Percentiles rank a stretch among this genome's conserved stretches.
Evolutionary conservation across 768 basidiomycete species (phyloP).

Genomic region (Macrolepiota dolichaula): DNA sequence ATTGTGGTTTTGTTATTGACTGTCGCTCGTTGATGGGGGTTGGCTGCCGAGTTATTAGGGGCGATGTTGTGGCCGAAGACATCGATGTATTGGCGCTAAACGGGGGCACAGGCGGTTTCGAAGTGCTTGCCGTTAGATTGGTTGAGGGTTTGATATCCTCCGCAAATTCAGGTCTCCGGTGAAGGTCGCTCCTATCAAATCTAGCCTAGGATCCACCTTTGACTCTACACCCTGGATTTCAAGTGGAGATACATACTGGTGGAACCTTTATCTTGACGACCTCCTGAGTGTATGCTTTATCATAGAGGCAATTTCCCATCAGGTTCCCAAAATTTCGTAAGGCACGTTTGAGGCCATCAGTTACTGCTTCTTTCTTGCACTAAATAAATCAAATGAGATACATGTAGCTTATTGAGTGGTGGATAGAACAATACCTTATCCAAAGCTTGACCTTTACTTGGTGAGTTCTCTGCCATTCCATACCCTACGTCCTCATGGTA

Average conservation of each 20-base stretch:
- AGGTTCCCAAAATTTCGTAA: conserved; percentile 92
- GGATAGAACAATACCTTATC: conserved; percentile 70
- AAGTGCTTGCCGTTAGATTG: conserved; percentile 8
- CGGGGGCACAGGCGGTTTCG: background rate
- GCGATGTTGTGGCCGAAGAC: conserved; percentile 4
- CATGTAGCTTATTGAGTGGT: background rate
- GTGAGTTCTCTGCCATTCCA: conserved; percentile 81
- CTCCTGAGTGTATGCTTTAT: conserved; percentile 84
- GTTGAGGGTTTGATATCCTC: conserved; percentile 32
- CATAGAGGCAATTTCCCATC: conserved; percentile 96
- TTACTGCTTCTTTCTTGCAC: conserved; percentile 99
- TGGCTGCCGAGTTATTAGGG: background rate
- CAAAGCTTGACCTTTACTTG: conserved; percentile 78
- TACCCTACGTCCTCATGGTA: conserved; percentile 95
- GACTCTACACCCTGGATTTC: background rate
- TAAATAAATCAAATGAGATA: conserved; percentile 26
- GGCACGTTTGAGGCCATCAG: conserved; percentile 89
- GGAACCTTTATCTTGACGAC: conserved; percentile 84
- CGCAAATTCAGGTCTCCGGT: conserved; percentile 69
- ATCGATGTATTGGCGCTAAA: background rate
- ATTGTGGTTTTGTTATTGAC: background rate
- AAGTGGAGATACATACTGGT: conserved; percentile 51
- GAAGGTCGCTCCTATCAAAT: conserved; percentile 62
- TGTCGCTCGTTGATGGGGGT: background rate
- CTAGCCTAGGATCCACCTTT: conserved; percentile 43